Conservation (phyloP, 257 asterid species). For the Cynanchum wilfordii region DNA sequence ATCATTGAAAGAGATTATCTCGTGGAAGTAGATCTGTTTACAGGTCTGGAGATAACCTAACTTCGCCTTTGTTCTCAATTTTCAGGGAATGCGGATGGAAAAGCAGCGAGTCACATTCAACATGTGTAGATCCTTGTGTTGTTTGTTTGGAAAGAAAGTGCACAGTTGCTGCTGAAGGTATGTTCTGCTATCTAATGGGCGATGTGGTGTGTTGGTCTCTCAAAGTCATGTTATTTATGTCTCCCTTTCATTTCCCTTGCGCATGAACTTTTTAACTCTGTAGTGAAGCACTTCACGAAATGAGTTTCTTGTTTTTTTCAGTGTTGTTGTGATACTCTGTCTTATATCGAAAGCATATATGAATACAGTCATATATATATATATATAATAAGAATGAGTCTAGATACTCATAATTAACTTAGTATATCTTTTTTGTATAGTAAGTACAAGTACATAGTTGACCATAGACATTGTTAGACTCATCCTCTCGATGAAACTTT, state of each 20-base stretch:
- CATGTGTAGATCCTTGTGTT: constrained; percentile 75
- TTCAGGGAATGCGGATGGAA: constrained; percentile 82
- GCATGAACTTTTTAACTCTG: background rate
- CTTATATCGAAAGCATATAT: no score
- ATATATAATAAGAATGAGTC: no score
- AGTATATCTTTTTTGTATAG: no score
- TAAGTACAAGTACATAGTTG: no score
- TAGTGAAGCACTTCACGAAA: background rate
- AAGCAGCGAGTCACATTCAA: constrained; percentile 33
- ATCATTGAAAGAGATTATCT: background rate
- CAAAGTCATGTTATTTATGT: background rate
- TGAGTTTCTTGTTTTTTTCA: no score
- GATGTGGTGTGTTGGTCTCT: background rate
- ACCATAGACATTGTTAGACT: no score
- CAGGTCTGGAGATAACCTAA: constrained; percentile 20
- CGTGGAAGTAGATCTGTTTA: background rate
- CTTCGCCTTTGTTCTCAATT: constrained; percentile 8
- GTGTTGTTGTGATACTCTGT: no score
- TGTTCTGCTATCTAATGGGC: no score
- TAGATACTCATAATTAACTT: no score
- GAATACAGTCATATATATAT: no score
- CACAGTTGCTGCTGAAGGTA: constrained; percentile 90
- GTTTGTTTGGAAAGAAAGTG: constrained; percentile 87
- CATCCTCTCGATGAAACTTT: background rate
- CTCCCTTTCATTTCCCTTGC: background rate